phyloP scores from a whole-genome alignment of 306 rosid genomes.

The Quercus engelmannii region DNA sequence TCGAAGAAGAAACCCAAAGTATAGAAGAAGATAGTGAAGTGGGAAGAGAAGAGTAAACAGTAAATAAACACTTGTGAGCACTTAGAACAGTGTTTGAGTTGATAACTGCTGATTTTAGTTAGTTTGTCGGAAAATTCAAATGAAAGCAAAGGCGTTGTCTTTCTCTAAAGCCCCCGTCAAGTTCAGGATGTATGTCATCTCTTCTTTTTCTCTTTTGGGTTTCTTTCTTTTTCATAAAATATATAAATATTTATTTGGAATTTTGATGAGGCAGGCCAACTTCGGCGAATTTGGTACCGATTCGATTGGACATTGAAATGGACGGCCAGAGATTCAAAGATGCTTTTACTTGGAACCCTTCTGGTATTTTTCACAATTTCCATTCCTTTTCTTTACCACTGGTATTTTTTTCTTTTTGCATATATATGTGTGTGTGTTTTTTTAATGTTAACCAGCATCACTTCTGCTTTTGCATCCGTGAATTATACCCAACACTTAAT shows the following conservation, averaged over 20 bases:
- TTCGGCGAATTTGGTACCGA: conserved; percentile 64
- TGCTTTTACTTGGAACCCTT: conserved; percentile 93
- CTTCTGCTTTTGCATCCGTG: not conserved
- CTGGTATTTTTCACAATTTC: conserved; percentile 44
- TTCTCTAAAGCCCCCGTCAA: conserved; percentile 39
- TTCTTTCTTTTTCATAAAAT: no score
- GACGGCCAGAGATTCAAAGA: conserved; percentile 78
- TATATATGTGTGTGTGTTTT: no score
- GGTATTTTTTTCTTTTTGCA: no score
- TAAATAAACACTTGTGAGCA: no score
- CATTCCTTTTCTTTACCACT: not conserved
- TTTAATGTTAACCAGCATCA: not conserved
- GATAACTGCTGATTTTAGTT: no score
- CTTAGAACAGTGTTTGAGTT: no score
- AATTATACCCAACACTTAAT: not conserved
- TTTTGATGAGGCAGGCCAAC: conserved; percentile 51
- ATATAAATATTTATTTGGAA: not conserved
- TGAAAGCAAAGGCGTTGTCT: no score
- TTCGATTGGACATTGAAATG: conserved; percentile 70
- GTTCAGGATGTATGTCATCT: conserved; percentile 62
- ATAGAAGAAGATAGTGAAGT: no score
- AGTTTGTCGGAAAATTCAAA: no score
- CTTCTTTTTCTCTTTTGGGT: not conserved
- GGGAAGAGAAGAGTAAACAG: no score
- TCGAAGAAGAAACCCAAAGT: no score